Evolutionary conservation across 2,329 filamentous ascomycete genomes (phyloP).

Genomic region (Penicillium paneum): DNA sequence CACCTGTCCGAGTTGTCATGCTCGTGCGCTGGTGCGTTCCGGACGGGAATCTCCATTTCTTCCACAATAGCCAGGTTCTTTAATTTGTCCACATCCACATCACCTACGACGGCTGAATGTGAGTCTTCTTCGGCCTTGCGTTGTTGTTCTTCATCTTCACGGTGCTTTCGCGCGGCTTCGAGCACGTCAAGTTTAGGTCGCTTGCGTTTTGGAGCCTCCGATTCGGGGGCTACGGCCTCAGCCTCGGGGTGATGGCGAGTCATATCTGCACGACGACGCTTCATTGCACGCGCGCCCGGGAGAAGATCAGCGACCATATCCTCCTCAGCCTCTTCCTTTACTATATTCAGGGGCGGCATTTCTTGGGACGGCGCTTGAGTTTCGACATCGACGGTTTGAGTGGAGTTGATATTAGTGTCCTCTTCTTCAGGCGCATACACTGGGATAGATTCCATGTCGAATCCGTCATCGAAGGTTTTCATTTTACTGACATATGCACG

Average conservation of each 20-base stretch:
- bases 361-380: slow-evolving; percentile 19
- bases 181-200: slow-evolving; percentile 65
- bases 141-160: slow-evolving; percentile 55
- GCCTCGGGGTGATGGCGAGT: slow-evolving; percentile 47
- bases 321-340: slow-evolving; percentile 40
- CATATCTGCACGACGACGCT: slow-evolving; percentile 68
- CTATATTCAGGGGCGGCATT: slow-evolving; percentile 26
- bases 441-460: slow-evolving; percentile 46
- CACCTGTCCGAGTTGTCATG: slow-evolving; percentile 61
- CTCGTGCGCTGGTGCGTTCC: slow-evolving; percentile 30
- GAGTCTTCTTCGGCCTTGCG: slow-evolving; percentile 52
- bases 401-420: slow-evolving; percentile 12
- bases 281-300: slow-evolving; percentile 72
- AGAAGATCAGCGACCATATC: slow-evolving; percentile 70
- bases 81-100: slow-evolving; percentile 68
- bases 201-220: slow-evolving; percentile 45
- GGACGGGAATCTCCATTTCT: slow-evolving; percentile 62
- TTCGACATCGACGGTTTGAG: slow-evolving; percentile 23
- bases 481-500: slow-evolving; percentile 52
- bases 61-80: slow-evolving; percentile 73
- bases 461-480: slow-evolving; percentile 67
- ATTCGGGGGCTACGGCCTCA: slow-evolving; percentile 19
- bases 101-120: slow-evolving; percentile 53
- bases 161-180: slow-evolving; percentile 56
- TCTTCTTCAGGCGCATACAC: slow-evolving; percentile 32